Percentiles rank a stretch among this genome's conserved stretches.
phyloP scores from a whole-genome alignment of 345 rosid genomes.

The Eucalyptus curtisii region DNA sequence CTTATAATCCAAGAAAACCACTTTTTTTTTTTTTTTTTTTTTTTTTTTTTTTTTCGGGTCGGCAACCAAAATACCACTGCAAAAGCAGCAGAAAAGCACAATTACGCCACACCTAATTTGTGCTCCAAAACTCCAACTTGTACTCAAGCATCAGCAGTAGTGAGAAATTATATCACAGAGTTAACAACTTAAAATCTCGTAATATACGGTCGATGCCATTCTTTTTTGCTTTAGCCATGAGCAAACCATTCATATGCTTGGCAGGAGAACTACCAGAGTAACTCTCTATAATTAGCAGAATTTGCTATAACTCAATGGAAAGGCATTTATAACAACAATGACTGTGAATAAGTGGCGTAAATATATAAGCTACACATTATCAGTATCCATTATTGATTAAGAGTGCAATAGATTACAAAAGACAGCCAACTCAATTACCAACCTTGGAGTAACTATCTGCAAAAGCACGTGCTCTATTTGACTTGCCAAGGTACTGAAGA shows the following conservation, averaged over 20 bases:
- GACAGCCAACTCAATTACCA: neutral
- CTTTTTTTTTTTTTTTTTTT: too few species aligned
- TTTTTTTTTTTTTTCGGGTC: too few species aligned
- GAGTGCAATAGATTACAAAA: neutral
- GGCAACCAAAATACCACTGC: neutral
- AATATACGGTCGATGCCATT: neutral
- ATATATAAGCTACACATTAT: neutral
- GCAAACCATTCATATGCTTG: neutral
- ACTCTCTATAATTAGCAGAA: neutral
- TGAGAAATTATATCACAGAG: neutral
- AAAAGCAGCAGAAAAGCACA: neutral
- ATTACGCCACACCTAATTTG: neutral
- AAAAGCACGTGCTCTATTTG: conserved; percentile 68
- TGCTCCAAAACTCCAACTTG: neutral
- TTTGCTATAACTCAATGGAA: neutral
- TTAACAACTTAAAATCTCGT: neutral
- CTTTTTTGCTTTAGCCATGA: neutral
- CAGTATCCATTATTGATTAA: neutral
- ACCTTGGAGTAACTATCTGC: conserved; percentile 99
- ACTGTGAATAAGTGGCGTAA: neutral
- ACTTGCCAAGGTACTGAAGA: conserved; percentile 51
- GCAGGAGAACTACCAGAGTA: neutral
- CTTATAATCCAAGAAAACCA: neutral
- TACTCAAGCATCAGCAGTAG: neutral
- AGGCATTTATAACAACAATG: neutral